Conservation (phyloP, 768 basidiomycete genomes). For the Cystofilobasidium ferigula region DNA sequence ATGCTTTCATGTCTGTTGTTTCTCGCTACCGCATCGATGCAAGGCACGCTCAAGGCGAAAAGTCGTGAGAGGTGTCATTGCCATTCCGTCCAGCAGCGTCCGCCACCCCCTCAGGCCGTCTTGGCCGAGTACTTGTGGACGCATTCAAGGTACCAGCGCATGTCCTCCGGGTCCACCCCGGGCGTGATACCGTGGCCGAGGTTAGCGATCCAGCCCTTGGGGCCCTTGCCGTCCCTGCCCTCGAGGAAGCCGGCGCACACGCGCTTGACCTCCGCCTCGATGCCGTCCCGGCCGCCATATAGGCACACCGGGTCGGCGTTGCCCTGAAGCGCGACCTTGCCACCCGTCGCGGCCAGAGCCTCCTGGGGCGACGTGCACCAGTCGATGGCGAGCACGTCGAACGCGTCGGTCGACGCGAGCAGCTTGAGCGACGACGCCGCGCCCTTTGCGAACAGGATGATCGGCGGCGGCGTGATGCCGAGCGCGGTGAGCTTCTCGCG, state of each 20-base stretch:
- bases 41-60: no score
- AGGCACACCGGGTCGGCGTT: conserved; percentile 84
- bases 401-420: conserved; percentile 55
- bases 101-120: no score
- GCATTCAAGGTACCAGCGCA: conserved; percentile 82
- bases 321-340: conserved; percentile 62
- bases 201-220: conserved; percentile 87
- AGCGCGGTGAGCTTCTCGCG: conserved; percentile 49
- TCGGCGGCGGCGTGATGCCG: conserved; percentile 53
- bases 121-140: conserved; percentile 36
- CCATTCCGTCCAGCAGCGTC: no score
- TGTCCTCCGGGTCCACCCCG: conserved; percentile 80
- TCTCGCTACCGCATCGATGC: no score
- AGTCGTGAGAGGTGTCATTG: no score
- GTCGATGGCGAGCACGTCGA: conserved; percentile 82
- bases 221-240: conserved; percentile 42
- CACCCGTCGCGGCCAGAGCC: conserved; percentile 53
- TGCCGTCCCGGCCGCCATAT: conserved; percentile 74
- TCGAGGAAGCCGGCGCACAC: conserved; percentile 64
- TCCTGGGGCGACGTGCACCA: conserved; percentile 75
- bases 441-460: conserved; percentile 92
- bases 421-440: conserved; percentile 60
- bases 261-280: conserved; percentile 71
- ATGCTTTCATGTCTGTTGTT: no score
- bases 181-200: conserved; percentile 96